These are phyloP conservation scores for Syzygium oleosum DNA, from an alignment of 345 rosid species.

Conservation along the genomic window DNA sequence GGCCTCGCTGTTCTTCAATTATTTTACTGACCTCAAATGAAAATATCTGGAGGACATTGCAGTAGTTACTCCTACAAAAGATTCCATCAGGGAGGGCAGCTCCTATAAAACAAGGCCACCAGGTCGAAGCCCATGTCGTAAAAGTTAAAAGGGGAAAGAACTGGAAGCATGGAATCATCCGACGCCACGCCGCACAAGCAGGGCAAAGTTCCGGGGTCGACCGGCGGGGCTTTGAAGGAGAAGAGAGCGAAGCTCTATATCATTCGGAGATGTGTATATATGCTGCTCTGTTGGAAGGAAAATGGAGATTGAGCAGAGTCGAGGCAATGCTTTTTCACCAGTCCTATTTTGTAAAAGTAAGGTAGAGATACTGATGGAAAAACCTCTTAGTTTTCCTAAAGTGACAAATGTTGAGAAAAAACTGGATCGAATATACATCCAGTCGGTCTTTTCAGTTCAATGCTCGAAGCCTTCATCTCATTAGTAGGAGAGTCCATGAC, in stretches of 20 bases:
- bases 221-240: conserved; percentile 35
- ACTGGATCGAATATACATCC: background rate
- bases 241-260: conserved; percentile 55
- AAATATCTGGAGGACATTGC: conserved; percentile 6
- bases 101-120: conserved; percentile 5
- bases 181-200: conserved; percentile 11
- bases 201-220: conserved; percentile 17
- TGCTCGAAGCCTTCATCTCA: background rate
- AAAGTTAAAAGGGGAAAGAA: background rate
- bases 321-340: background rate
- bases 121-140: background rate
- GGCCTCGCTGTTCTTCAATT: conserved; percentile 1
- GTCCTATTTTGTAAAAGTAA: background rate
- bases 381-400: background rate
- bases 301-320: conserved; percentile 23
- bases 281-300: conserved; percentile 76
- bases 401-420: background rate
- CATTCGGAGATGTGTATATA: conserved; percentile 44
- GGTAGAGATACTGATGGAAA: background rate
- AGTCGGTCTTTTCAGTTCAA: background rate
- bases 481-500: background rate
- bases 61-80: conserved; percentile 14
- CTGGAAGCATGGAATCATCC: background rate
- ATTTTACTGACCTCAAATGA: conserved; percentile 15
- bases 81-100: conserved; percentile 2